A percentile compares a stretch with the other conserved stretches of the same genome.
These are phyloP conservation scores for Venturia carpophila DNA, from an alignment of 2,329 filamentous ascomycete genomes.

Conservation along the genomic window DNA sequence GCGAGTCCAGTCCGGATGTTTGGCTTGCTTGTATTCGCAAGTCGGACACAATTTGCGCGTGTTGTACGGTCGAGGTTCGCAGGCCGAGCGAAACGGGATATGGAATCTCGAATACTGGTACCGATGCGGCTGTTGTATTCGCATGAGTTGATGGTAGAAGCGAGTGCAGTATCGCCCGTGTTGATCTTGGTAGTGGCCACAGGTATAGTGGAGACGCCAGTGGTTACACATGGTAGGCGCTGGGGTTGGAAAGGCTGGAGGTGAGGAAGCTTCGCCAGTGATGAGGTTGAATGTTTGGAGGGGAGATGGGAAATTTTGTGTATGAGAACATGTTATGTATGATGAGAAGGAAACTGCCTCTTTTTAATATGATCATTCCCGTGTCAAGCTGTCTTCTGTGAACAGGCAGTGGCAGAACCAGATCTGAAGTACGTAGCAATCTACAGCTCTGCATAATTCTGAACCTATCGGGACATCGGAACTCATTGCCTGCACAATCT, in stretches of 20 bases:
- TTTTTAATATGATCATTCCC: background rate
- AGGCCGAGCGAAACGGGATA: background rate
- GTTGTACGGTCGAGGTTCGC: background rate
- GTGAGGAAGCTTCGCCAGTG: background rate
- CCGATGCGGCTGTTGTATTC: background rate
- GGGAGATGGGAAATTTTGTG: background rate
- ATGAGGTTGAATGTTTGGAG: background rate
- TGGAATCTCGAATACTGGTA: background rate
- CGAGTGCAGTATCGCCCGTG: background rate
- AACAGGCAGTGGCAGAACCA: background rate
- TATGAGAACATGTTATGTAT: background rate
- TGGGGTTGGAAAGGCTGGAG: too few relatives aligned
- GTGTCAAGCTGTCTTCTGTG: background rate
- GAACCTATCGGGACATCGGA: background rate
- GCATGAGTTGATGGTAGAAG: background rate
- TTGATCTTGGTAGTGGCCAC: background rate
- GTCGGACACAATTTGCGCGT: background rate
- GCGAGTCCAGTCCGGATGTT: background rate
- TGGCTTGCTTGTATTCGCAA: background rate
- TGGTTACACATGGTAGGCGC: background rate
- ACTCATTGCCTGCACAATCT: background rate
- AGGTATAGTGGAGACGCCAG: background rate
- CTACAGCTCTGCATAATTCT: background rate
- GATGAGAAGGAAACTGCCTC: too few relatives aligned
- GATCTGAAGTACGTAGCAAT: background rate